These are phyloP conservation scores for Pichia sp. DNA, from an alignment of 1,139 yeast genomes.

Conservation along the genomic window DNA sequence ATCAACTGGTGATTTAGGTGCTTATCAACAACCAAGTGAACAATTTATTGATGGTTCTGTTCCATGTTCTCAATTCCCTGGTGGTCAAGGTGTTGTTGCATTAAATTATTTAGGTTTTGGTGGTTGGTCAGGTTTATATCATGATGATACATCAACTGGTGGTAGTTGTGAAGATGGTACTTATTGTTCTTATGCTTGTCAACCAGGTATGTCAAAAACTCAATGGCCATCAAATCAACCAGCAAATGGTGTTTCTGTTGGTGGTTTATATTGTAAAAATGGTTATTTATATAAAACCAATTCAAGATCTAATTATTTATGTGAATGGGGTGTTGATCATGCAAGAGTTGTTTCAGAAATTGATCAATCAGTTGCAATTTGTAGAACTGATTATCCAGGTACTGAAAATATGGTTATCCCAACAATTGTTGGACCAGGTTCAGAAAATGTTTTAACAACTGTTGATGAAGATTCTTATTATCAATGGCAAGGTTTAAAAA, in stretches of 20 bases:
- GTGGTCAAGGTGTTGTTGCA: slow-evolving; percentile 85
- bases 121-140: slow-evolving; percentile 72
- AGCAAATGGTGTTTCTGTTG: slow-evolving; percentile 66
- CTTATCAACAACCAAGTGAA: slow-evolving; percentile 31
- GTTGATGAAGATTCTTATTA: slow-evolving; percentile 60
- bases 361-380: slow-evolving; percentile 57
- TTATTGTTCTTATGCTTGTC: slow-evolving; percentile 83
- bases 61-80: slow-evolving; percentile 75
- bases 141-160: slow-evolving; percentile 58
- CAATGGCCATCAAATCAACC: slow-evolving; percentile 81
- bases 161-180: slow-evolving; percentile 61
- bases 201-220: slow-evolving; percentile 86
- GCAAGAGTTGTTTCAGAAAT: slow-evolving; percentile 57
- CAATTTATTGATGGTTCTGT: slow-evolving; percentile 68
- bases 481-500: slow-evolving; percentile 57
- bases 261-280: slow-evolving; percentile 63
- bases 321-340: slow-evolving; percentile 69
- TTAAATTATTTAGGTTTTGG: slow-evolving; percentile 66
- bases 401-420: slow-evolving; percentile 84
- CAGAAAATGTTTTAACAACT: slow-evolving; percentile 52
- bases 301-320: slow-evolving; percentile 51
- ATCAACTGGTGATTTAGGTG: slow-evolving; percentile 48
- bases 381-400: slow-evolving; percentile 88
- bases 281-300: slow-evolving; percentile 68
- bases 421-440: slow-evolving; percentile 60